Conservation (phyloP, 2,329 filamentous ascomycete genomes). For the Apiospora arundinis region DNA sequence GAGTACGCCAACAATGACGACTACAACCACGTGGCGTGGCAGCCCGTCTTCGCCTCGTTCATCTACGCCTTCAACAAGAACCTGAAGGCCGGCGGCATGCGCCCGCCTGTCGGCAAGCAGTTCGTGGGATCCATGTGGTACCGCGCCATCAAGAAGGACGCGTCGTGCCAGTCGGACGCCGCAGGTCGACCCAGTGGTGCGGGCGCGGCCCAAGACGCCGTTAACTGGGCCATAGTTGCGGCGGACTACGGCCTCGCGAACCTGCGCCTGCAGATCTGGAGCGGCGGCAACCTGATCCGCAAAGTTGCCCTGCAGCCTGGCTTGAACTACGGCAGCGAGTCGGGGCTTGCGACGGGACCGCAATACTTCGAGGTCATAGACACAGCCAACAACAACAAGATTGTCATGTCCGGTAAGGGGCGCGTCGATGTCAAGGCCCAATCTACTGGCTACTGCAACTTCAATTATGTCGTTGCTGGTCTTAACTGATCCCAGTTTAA, state of each 20-base stretch:
- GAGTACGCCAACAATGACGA: conserved; percentile 39
- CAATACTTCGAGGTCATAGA: conserved; percentile 40
- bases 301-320: conserved; percentile 30
- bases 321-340: conserved; percentile 36
- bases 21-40: conserved; percentile 42
- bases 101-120: conserved; percentile 27
- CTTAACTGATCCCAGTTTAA: conserved; percentile 20
- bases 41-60: conserved; percentile 43
- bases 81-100: conserved; percentile 31
- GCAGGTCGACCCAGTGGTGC: conserved; percentile 33
- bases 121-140: conserved; percentile 44
- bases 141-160: conserved; percentile 31
- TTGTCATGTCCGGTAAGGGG: conserved; percentile 32
- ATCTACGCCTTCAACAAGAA: conserved; percentile 42
- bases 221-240: conserved; percentile 39
- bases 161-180: conserved; percentile 14
- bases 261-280: conserved; percentile 33
- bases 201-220: conserved; percentile 35
- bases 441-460: conserved; percentile 38
- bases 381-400: conserved; percentile 28
- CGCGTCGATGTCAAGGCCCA: conserved; percentile 34
- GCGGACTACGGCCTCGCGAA: conserved; percentile 27
- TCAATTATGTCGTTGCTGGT: conserved; percentile 39
- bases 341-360: conserved; percentile 36
- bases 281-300: conserved; percentile 33